Conservation (phyloP, 345 rosid species). For the Streptanthus diversifolius region DNA sequence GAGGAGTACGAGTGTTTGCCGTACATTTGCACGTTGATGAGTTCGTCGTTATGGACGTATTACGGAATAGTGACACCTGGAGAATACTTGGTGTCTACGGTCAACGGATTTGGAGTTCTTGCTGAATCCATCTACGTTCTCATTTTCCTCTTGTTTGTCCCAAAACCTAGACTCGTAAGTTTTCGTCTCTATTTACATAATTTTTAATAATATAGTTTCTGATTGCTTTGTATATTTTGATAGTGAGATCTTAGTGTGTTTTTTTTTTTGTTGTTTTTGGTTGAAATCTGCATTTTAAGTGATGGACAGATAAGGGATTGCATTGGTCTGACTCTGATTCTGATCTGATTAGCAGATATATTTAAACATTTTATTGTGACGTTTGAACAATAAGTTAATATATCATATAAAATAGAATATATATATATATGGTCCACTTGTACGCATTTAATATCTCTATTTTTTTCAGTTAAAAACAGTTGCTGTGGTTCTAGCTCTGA, state of each 20-base stretch:
- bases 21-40: constrained; percentile 60
- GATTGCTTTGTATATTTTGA: neutral
- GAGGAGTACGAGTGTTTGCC: constrained; percentile 74
- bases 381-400: neutral
- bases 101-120: constrained; percentile 66
- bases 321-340: constrained; percentile 22
- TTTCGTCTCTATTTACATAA: neutral
- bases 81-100: constrained; percentile 61
- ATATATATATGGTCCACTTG: neutral
- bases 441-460: constrained; percentile 12
- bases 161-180: constrained; percentile 42
- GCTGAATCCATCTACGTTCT: constrained; percentile 49
- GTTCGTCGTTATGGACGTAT: constrained; percentile 72
- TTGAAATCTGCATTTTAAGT: neutral
- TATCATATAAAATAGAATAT: neutral
- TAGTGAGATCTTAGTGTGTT: constrained; percentile 2
- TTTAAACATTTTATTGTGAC: neutral
- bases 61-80: constrained; percentile 72
- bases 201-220: neutral
- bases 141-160: constrained; percentile 49
- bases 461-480: constrained; percentile 50
- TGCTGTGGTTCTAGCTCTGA: constrained; percentile 38
- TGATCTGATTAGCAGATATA: constrained; percentile 21
- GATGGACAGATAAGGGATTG: constrained; percentile 9
- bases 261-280: neutral